Base-by-base conservation (phyloP, 495 filamentous ascomycete genomes). In the Xylaria bambusicola region DNA sequence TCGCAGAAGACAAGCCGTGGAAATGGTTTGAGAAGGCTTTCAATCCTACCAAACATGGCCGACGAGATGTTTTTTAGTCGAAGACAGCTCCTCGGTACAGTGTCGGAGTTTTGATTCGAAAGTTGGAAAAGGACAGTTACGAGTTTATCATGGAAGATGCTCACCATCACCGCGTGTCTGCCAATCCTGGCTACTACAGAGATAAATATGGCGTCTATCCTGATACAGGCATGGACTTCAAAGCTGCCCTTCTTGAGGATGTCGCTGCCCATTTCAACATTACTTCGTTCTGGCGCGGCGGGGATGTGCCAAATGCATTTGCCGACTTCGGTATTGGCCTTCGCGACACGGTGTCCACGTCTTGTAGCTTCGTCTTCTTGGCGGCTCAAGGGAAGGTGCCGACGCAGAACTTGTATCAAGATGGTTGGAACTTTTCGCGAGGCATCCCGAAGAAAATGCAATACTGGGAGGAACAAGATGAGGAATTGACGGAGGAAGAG, bases 41-140 rank as follows among this genome's bases (percentile, higher is more conserved):
- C n/a, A 17, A 53, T 13, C 50, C 50, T 23, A 17, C 18, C 20
- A 13, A 27, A 27, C 50, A 53, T 21, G n/a, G 0, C 0, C 35
- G 35, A 53, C 50, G 36, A 53, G 50, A 53, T 15, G 21, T 41
- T 29, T 53, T 40, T 41, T 53, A 53, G 50, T 38, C 50, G 35
- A 13, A 40, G 33, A 53, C 35, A 9, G 31, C 50, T 41, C 36
- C 23, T 53, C 50, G 50, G 20, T 41, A 40, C 13, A 53, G 50
- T 53, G 50, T 40, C 27, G 50, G 50, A 24, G 17, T 53, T 7
- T 26, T 41, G 33, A 38, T 53, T n/a, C 50, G 35, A 21, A 53
- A 41, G 27, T 2, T 23, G 5, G 36, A 13, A 26, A 27, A 7
- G 35, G 23, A 53, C 0, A 2, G 0, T 15, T 53, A 23, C 6